Evolutionary conservation across 139 green algal species (phyloP), one percentile per base, ranked within the genome.

Genomic region (Mychonastes homosphaera): DNA sequence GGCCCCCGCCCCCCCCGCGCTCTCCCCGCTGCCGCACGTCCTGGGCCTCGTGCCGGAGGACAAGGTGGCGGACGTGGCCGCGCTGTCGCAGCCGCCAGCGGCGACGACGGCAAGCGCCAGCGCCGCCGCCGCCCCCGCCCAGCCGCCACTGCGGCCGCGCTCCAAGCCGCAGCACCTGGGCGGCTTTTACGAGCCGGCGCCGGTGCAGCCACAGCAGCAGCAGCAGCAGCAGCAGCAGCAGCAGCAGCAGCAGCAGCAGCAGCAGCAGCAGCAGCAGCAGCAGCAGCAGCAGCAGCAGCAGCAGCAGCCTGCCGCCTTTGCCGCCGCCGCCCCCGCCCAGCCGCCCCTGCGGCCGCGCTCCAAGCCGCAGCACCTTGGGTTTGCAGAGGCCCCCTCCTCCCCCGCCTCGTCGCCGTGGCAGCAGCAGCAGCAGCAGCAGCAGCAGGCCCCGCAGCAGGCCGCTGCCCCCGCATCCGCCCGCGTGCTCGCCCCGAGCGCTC

Each of bases 371-470:
- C 53, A n/a, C 26, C 48, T 55, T 10, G 9, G 23, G 9, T 55
- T 7, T 9, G 26, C 9, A 35, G 18, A 36, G 24, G 48, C 23
- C 23, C 24, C 9, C 6, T 7, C 48, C 48, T 9, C 16, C 16
- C 9, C 45, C 19, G 48, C 6, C n/a, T n/a, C n/a, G n/a, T n/a
- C n/a, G n/a, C n/a, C n/a, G n/a, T n/a, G n/a, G n/a, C 18, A 55
- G 48, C 54, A 50, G 19, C 36, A 40, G 27, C 32, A 29, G 27
- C 16, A 36, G 29, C 32, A 43, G 35, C 19, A 51, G 38, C 23
- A 51, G 38, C 18, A 53, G 56, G 4, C 40, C 40, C 41, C 53
- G 46, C 57, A 64, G 44, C 24, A 63, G 56, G 40, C 19, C 26
- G 15, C 38, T n/a, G 38, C 38, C 12, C 13, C 13, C 13, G 38